Conservation (phyloP, 495 filamentous ascomycete genomes). For the Penicillium salamii region DNA sequence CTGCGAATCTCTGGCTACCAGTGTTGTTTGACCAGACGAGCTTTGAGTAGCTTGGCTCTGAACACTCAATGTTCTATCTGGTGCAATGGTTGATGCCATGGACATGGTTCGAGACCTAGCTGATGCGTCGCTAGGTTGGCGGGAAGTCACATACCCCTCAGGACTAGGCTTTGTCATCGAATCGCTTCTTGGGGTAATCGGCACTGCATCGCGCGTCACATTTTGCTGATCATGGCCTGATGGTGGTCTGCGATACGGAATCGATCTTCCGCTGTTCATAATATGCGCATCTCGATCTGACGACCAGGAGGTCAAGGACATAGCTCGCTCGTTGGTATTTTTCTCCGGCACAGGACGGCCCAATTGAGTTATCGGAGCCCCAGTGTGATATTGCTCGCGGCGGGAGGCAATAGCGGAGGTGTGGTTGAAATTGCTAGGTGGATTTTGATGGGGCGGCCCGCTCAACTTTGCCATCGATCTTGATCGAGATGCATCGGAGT, state of each 20-base stretch:
- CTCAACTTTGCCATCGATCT: constrained; percentile 81
- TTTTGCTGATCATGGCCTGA: constrained; percentile 42
- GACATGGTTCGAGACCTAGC: constrained; percentile 67
- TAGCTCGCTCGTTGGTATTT: constrained; percentile 80
- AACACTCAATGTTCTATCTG: constrained; percentile 49
- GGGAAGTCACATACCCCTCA: constrained; percentile 25
- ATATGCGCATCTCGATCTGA: constrained; percentile 81
- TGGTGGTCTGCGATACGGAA: constrained; percentile 64
- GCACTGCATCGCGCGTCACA: not conserved
- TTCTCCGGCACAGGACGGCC: constrained; percentile 88
- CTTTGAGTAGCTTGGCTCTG: constrained; percentile 37
- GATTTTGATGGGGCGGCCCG: constrained; percentile 61
- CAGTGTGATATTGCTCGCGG: constrained; percentile 65
- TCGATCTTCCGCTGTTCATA: constrained; percentile 78
- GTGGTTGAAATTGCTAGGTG: constrained; percentile 64
- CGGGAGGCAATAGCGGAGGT: constrained; percentile 71
- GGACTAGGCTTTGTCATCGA: constrained; percentile 20
- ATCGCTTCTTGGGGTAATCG: constrained; percentile 11
- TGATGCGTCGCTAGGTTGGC: constrained; percentile 46
- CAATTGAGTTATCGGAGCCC: constrained; percentile 75
- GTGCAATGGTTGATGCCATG: constrained; percentile 77
- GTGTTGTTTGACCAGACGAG: constrained; percentile 33
- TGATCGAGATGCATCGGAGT: constrained; percentile 68
- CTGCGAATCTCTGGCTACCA: constrained; percentile 44
- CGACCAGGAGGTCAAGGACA: constrained; percentile 90